phyloP scores from a whole-genome alignment of 805 yeast genomes.

The Ogataea methylovora region DNA sequence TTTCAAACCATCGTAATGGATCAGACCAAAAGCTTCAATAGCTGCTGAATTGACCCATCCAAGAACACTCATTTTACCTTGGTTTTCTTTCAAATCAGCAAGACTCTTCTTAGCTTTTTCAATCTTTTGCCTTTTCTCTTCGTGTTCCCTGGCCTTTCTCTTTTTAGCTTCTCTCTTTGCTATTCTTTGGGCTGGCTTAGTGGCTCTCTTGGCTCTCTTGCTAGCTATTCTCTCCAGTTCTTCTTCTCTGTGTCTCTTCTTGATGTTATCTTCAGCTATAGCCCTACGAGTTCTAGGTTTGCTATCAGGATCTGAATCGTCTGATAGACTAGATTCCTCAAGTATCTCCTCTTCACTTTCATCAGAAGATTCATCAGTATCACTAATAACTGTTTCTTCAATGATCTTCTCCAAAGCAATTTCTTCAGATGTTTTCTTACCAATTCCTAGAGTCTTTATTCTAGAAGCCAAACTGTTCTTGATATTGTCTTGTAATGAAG shows the following conservation, averaged over 20 bases:
- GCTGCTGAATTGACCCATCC: conserved; percentile 63
- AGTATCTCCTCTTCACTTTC: conserved; percentile 12
- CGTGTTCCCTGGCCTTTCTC: conserved; percentile 25
- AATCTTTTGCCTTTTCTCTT: conserved; percentile 19
- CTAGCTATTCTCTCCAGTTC: conserved; percentile 19
- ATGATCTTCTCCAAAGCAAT: conserved; percentile 31
- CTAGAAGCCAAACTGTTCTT: conserved; percentile 51
- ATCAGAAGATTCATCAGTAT: conserved; percentile 21
- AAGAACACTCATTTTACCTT: conserved; percentile 37
- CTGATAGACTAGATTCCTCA: conserved; percentile 6
- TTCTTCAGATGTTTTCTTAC: conserved; percentile 35
- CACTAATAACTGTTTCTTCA: conserved; percentile 28
- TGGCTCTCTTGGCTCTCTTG: conserved; percentile 22
- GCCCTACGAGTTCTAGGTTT: conserved; percentile 30
- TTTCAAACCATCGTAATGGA: conserved; percentile 47
- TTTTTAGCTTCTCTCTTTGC: conserved; percentile 27
- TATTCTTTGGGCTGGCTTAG: conserved; percentile 28
- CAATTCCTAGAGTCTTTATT: conserved; percentile 42
- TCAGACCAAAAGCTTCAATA: conserved; percentile 39
- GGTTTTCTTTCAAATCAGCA: conserved; percentile 26
- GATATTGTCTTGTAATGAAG: conserved; percentile 43
- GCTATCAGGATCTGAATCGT: conserved; percentile 11
- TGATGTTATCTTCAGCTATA: conserved; percentile 15
- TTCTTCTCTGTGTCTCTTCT: conserved; percentile 23
- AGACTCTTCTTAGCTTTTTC: conserved; percentile 22